A percentile compares a stretch with the other conserved stretches of the same genome.
These are phyloP conservation scores for Sporothrix brasiliensis DNA, from an alignment of 2,329 filamentous ascomycete species.

Conservation along the genomic window DNA sequence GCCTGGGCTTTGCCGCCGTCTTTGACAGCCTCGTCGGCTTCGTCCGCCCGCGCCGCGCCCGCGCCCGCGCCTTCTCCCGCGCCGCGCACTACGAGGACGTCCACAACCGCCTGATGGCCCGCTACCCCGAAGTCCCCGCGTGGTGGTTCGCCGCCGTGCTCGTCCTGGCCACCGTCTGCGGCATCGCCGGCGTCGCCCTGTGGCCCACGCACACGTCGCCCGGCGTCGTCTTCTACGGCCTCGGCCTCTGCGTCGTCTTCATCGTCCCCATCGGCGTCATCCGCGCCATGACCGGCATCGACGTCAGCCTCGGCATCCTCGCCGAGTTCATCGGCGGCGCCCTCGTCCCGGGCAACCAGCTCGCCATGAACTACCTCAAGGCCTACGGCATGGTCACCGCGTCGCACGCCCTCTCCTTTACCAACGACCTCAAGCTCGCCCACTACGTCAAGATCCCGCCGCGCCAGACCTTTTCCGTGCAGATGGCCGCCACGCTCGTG, in stretches of 20 bases:
- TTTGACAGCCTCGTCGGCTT: conserved; percentile 27
- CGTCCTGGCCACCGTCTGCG: conserved; percentile 49
- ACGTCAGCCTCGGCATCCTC: conserved; percentile 56
- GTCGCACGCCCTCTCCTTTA: conserved; percentile 38
- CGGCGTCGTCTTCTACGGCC: conserved; percentile 55
- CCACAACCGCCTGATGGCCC: conserved; percentile 53
- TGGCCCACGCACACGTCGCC: conserved; percentile 57
- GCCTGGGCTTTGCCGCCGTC: conserved; percentile 31
- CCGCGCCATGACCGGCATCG: conserved; percentile 57
- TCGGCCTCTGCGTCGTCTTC: conserved; percentile 54
- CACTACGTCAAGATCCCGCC: conserved; percentile 44
- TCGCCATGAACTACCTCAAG: conserved; percentile 61
- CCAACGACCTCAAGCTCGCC: conserved; percentile 40
- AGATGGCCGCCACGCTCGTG: conserved; percentile 45
- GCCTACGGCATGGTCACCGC: conserved; percentile 36
- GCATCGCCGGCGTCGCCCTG: conserved; percentile 51
- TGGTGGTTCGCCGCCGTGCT: conserved; percentile 57
- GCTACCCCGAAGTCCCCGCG: conserved; percentile 55
- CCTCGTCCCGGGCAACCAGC: conserved; percentile 53
- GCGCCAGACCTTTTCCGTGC: conserved; percentile 45
- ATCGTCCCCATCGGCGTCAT: conserved; percentile 58
- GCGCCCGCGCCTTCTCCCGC: neutral
- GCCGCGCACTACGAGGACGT: conserved; percentile 41
- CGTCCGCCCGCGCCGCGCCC: conserved; percentile 18
- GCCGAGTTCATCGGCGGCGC: conserved; percentile 58